phyloP scores from a whole-genome alignment of 140 eudicot species.

The Oenanthe javanica region DNA sequence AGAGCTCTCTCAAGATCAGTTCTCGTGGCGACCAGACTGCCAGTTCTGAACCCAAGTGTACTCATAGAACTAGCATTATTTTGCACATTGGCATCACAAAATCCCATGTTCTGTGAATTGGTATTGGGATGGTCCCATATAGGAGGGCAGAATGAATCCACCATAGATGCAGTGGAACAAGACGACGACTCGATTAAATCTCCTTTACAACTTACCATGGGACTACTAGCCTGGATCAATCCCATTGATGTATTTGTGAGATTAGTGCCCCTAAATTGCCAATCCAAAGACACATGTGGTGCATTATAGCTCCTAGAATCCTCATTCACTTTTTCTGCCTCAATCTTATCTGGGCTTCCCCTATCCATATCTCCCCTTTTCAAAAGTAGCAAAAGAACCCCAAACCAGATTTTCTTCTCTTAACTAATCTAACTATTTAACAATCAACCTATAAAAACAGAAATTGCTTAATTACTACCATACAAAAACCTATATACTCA shows the following conservation, averaged over 20 bases:
- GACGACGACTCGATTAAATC: slow-evolving; percentile 31
- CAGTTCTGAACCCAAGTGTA: slow-evolving; percentile 35
- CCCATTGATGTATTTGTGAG: slow-evolving; percentile 49
- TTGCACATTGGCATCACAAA: slow-evolving; percentile 46
- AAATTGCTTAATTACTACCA: slow-evolving; percentile 8
- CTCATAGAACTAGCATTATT: slow-evolving; percentile 35
- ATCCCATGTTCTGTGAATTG: slow-evolving; percentile 46
- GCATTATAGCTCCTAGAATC: slow-evolving; percentile 48
- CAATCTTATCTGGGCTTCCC: slow-evolving; percentile 42
- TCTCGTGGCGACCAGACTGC: slow-evolving; percentile 24
- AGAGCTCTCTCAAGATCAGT: slow-evolving; percentile 17
- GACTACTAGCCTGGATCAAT: slow-evolving; percentile 33
- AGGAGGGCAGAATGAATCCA: slow-evolving; percentile 46
- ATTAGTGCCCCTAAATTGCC: slow-evolving; percentile 43
- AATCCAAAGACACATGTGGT: slow-evolving; percentile 41
- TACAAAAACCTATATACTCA: slow-evolving; percentile 21
- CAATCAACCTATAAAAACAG: slow-evolving; percentile 10
- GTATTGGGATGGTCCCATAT: slow-evolving; percentile 59
- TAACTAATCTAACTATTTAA: not conserved
- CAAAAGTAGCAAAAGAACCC: slow-evolving; percentile 17
- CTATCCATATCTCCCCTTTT: slow-evolving; percentile 22
- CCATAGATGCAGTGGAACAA: slow-evolving; percentile 48
- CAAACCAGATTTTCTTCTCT: slow-evolving; percentile 16
- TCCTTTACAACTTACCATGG: slow-evolving; percentile 26
- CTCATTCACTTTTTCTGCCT: slow-evolving; percentile 46